Evolutionary conservation across 225 moss, liverwort and hornwort genomes (phyloP).

Genomic region (Asterella californica): DNA sequence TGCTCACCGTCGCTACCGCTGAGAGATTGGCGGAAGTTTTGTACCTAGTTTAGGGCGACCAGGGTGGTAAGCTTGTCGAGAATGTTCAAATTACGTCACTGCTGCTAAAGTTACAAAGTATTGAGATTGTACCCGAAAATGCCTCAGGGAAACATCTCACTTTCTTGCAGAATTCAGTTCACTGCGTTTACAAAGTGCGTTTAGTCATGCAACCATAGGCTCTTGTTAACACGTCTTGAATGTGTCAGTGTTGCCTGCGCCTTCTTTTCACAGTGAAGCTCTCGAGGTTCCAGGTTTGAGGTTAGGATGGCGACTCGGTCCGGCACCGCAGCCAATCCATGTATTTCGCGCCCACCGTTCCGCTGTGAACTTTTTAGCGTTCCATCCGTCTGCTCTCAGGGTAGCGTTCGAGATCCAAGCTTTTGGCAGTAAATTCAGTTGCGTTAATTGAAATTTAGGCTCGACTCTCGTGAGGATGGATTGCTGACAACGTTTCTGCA

Average conservation of each 20-base stretch:
- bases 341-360: conserved; percentile 90
- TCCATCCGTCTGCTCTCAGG: conserved; percentile 84
- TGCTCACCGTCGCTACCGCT: too few relatives aligned
- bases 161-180: background rate
- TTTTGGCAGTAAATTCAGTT: background rate
- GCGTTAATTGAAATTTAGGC: background rate
- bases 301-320: conserved; percentile 37
- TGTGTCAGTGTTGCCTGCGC: too few relatives aligned
- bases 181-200: background rate
- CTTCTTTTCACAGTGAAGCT: background rate
- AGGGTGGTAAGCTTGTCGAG: too few relatives aligned
- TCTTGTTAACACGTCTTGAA: too few relatives aligned
- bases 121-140: too few relatives aligned
- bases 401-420: conserved; percentile 28
- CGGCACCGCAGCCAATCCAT: conserved; percentile 77
- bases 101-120: too few relatives aligned
- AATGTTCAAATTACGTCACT: too few relatives aligned
- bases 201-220: background rate
- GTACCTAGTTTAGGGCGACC: too few relatives aligned
- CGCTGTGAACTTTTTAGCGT: conserved; percentile 71
- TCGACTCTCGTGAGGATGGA: background rate
- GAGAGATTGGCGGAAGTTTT: too few relatives aligned
- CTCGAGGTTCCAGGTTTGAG: too few relatives aligned
- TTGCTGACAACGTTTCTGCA: background rate
- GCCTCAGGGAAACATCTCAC: too few relatives aligned